Evolutionary conservation across 2,329 filamentous ascomycete species (phyloP), one percentile per base, ranked within the genome.

Genomic region (Stachybotrys chartarum): DNA sequence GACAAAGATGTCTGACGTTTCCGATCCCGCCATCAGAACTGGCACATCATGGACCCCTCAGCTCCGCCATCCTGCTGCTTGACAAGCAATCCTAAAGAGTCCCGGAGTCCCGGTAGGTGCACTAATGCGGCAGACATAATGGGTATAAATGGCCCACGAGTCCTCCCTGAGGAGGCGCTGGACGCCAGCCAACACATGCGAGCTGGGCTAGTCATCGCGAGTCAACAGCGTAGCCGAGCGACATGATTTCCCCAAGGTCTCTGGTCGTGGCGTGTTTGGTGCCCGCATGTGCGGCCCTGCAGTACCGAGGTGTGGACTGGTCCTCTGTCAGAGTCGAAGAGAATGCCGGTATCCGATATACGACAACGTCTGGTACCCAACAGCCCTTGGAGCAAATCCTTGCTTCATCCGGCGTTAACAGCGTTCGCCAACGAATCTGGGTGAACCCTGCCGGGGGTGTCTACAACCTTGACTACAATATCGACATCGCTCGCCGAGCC

Each of bases 391-490:
- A 90, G 63, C 75, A 71, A 2, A 88, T 90, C 54, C 71, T 90
- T 4, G 78, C 75, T 4, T 72, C 71, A 11, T 80, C 76, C 31
- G 87, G 86, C 14, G 80, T 88, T 61, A 90, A 89, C 68, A 86
- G 82, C 0, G 82, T 89, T 50, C 81, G 86, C 17, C 86, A 90
- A 67, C 78, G 87, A 30, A 69, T 90, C 48, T 90, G 86, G 87
- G 86, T 90, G 30, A 87, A 86, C 61, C 82, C 84, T 0, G 73
- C 78, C 11, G 78, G 82, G 60, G 84, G 85, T 50, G 76, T 78
- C 60, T 90, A 90, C 68, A 80, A 87, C 67, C 75, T 90, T 47
- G 81, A 81, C 56, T 90, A 90, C 70, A 90, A 89, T 65, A 66
- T 91, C 58, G 72, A 80, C 54, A 76, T 90, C n/a, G 87, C 84